Percentiles rank a stretch among this genome's conserved stretches.
Conservation (phyloP, 768 basidiomycete species). For the Kwoniella mangroviensis region DNA sequence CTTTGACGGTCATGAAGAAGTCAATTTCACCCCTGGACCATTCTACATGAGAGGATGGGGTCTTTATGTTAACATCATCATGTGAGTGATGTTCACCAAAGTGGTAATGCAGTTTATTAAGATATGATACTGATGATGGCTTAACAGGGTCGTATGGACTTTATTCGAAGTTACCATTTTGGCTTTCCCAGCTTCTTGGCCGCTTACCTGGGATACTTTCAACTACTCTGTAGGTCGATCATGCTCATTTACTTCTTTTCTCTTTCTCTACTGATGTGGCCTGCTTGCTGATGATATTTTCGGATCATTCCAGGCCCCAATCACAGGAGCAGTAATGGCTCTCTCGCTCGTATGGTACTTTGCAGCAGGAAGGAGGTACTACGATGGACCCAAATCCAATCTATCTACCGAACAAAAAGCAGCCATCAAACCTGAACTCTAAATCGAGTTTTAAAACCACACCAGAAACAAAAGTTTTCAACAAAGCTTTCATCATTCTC, state of each 20-base stretch:
- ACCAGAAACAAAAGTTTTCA: slow-evolving; percentile 8
- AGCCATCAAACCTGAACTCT: slow-evolving; percentile 4
- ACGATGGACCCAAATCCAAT: slow-evolving; percentile 30
- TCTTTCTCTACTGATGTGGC: background rate
- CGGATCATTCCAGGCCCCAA: slow-evolving; percentile 22
- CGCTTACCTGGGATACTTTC: slow-evolving; percentile 64
- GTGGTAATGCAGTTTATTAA: too few species aligned
- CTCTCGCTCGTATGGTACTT: slow-evolving; percentile 35
- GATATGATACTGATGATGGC: too few species aligned
- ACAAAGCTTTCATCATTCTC: slow-evolving; percentile 13
- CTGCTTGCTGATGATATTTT: too few species aligned
- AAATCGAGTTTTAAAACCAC: background rate
- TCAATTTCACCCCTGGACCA: slow-evolving; percentile 81
- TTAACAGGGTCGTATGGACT: slow-evolving; percentile 34
- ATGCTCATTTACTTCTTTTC: background rate
- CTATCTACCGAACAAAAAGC: slow-evolving; percentile 11
- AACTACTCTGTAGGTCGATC: slow-evolving; percentile 41
- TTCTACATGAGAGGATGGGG: slow-evolving; percentile 73
- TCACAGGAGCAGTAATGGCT: slow-evolving; percentile 32
- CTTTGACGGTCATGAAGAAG: slow-evolving; percentile 75
- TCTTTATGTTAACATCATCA: slow-evolving; percentile 41
- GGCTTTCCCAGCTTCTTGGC: slow-evolving; percentile 67
- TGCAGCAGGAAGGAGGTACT: slow-evolving; percentile 24
- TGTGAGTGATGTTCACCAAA: slow-evolving; percentile 23
- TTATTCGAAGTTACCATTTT: slow-evolving; percentile 53